Conservation (phyloP, 768 basidiomycete genomes). For the Cyclocybe aegerita region DNA sequence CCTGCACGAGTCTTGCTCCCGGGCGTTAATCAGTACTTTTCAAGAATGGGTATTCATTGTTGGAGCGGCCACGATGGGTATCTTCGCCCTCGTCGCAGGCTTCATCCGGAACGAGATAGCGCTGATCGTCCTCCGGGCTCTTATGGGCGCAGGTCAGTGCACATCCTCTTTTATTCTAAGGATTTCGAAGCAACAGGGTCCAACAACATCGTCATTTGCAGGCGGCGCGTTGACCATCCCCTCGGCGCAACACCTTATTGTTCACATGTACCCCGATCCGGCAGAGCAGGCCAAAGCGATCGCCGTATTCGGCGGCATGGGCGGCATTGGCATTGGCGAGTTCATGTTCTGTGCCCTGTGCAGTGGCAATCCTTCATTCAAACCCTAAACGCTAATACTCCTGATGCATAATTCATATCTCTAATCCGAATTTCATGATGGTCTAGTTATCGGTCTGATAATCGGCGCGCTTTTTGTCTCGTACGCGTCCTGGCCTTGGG, state of each 20-base stretch:
- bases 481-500: conserved; percentile 45
- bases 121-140: conserved; percentile 49
- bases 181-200: not conserved
- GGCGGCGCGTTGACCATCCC: conserved; percentile 52
- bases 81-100: conserved; percentile 44
- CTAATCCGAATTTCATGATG: no score
- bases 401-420: no score
- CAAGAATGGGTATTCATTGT: conserved; percentile 40
- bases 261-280: conserved; percentile 48
- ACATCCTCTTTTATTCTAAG: not conserved
- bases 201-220: conserved; percentile 9
- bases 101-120: conserved; percentile 45
- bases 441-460: conserved; percentile 38
- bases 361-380: not conserved
- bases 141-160: conserved; percentile 45
- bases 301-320: conserved; percentile 43
- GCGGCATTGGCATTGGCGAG: conserved; percentile 44
- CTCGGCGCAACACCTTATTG: conserved; percentile 48
- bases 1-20: not conserved
- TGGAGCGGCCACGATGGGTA: conserved; percentile 40
- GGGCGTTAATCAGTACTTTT: not conserved
- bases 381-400: not conserved
- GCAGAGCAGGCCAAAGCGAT: conserved; percentile 47
- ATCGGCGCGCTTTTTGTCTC: conserved; percentile 44
- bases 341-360: no score